Base-by-base conservation (phyloP, 176 grass and related monocot genomes). In the Areca catechu region DNA sequence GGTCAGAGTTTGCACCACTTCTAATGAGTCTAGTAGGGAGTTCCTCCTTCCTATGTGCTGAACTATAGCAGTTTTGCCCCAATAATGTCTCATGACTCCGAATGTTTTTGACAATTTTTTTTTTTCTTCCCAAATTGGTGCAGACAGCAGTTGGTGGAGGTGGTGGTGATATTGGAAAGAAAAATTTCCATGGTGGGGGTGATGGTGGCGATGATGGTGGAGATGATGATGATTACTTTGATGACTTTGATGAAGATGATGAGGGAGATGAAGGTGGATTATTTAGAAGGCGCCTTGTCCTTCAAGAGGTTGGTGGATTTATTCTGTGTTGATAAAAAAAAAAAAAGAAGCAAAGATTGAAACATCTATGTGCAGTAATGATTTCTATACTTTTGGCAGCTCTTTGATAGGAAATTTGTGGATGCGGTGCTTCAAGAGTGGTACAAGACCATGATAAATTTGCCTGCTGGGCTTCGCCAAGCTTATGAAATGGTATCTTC, bases 151-250 rank as follows among this genome's bases (percentile, higher is more conserved):
- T 83, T 56, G 93, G 93, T 76, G 93, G 93, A 69, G 93, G 93
- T n/a, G 84, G 93, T 67, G 93, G 93, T 53, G 93, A 92, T 61
- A 92, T 98, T 53, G 93, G 93, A 20, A 98, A 85, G 66, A 98
- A 85, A 70, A 98, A 81, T 77, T 67, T 81, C 62, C 87, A 88
- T 77, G 93, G 93, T 61, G 87, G 93, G 0, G 93, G 93, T 70
- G 93, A 98, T 56, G 93, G 93, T 53, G 93, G 87, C 22, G 91
- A 96, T 79, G 93, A 98, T 61, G 87, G 85, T 58, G 91, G 83
- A 9, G 93, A 98, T 67, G 87, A 97, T 83, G 93, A 98, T 75
- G 84, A 98, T 69, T 98, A 98, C 58, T 92, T 92, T 16, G 93
- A 85, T 82, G 93, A 98, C 58, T 98, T 88, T 73, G 93, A 91